phyloP scores from a whole-genome alignment of 768 basidiomycete genomes.

The Sarcodon sp. region DNA sequence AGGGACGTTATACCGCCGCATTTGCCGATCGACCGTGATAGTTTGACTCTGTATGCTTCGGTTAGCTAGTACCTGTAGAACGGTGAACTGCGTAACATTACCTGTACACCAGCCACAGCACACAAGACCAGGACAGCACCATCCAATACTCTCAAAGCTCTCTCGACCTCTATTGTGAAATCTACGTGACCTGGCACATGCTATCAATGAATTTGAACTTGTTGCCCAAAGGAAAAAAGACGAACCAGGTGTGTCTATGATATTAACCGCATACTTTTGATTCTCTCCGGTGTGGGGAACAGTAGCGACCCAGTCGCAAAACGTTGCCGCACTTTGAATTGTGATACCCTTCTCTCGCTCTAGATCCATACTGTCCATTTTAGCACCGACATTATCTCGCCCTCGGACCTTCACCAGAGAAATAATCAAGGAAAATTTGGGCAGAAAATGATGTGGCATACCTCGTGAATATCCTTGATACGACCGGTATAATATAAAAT shows the following conservation, averaged over 20 bases:
- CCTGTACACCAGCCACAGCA: constrained; percentile 94
- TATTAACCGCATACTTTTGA: constrained; percentile 88
- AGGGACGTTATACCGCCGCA: constrained; percentile 94
- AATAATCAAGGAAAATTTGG: not conserved
- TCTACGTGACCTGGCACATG: constrained; percentile 81
- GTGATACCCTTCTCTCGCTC: constrained; percentile 99
- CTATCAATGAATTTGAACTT: not conserved
- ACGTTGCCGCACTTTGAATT: constrained; percentile 97
- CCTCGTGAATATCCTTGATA: constrained; percentile 94
- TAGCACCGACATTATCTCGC: constrained; percentile 90
- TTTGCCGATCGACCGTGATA: constrained; percentile 97
- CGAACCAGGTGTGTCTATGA: constrained; percentile 94
- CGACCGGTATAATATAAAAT: constrained; percentile 94
- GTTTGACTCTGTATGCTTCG: constrained; percentile 71
- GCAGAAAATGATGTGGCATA: constrained; percentile 20
- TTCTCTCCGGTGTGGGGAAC: constrained; percentile 47
- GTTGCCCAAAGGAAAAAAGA: not conserved
- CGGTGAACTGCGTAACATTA: constrained; percentile 15
- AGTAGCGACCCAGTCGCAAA: constrained; percentile 87
- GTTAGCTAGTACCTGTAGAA: not conserved
- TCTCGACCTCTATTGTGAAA: constrained; percentile 98
- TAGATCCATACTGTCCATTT: constrained; percentile 99
- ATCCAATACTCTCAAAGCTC: constrained; percentile 90
- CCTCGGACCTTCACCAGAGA: constrained; percentile 59
- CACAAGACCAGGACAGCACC: constrained; percentile 95